Evolutionary conservation across 441 rosid genomes (phyloP), one percentile per base, ranked within the genome.

Genomic region (Brassica hybrid): DNA sequence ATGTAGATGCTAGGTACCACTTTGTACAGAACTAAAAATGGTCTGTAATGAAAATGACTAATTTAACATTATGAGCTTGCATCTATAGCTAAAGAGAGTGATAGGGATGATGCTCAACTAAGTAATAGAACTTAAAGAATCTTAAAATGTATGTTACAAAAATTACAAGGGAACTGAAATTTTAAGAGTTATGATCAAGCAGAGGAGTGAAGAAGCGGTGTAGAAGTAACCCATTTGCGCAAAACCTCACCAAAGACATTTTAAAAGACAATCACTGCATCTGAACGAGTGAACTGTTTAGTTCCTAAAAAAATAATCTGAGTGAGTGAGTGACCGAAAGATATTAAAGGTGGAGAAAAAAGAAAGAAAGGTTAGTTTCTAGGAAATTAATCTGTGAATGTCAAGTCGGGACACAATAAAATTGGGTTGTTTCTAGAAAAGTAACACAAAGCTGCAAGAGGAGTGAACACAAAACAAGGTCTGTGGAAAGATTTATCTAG

Each of bases 241-340:
- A 38, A 7, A 38, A 38, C 45, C 45, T 38, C 45, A 38, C 45
- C 45, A 38, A 38, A 38, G 52, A 80, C 74, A 74, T 84, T 59
- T 48, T 84, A 75, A 83, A 64, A 77, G 12, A 17, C 43, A n/a
- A 38, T 38, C 45, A 0, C 45, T 9, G 45, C 45, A 38, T 10
- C 45, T 0, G 84, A 76, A 17, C 8, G 82, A 71, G 82, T 77
- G 62, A 83, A 78, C 34, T 30, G 1, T 25, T 30, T 30, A 30
- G 34, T 30, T 6, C 0, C 34, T 30, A 30, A 1, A 30, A 30
- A 30, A 30, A 1, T 30, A 30, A 30, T 30, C 32, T 27, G 32
- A 27, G 32, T 27, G 32, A 27, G 5, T 27, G 34, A 30, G 34
- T 6, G 34, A 1, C 34, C 34, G 34, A 30, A 30, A 30, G 34